Evolutionary conservation across 345 rosid species (phyloP), one percentile per base, ranked within the genome.

Genomic region (Citrus trifoliata): DNA sequence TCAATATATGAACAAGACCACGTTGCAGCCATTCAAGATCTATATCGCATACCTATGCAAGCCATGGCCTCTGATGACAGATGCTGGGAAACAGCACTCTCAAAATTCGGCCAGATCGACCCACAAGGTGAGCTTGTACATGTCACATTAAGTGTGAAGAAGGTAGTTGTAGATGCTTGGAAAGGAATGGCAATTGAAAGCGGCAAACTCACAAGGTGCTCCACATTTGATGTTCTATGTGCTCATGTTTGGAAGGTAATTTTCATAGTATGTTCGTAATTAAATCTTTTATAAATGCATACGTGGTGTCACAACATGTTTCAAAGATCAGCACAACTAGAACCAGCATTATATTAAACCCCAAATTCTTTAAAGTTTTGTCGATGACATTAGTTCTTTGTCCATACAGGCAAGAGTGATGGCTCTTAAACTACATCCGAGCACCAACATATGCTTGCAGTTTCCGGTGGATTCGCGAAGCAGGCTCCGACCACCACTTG

Each of bases 1-100:
- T 80, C 83, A 35, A 80, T 80, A 61, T 80, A 80, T 27, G 79
- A 80, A 60, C 79, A 80, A 38, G 71, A 63, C 25, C 83, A 75
- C 37, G 30, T 80, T 51, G 62, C 76, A 18, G 79, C 83, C 13
- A 75, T 80, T 42, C 83, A 80, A 56, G 79, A 80, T 56, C 79
- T 80, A 40, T 75, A 75, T 28, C 51, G 79, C 35, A 75, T 75
- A 27, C 79, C 83, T 9, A 75, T 70, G 83, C 76, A 76, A 63
- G 83, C 76, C 33, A 66, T 75, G 65, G 79, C 76, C 67, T 69
- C 82, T 7, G 59, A 80, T 27, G 82, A 80, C 71, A 62, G 71
- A 32, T 60, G 75, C 27, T 80, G 76, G 83, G 76, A 70, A 62
- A 75, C 83, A n/a, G 79, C 79, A 1, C 37, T 80, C 1, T 74